These are phyloP conservation scores for Fusarium odoratissimum DNA, from an alignment of 2,329 filamentous ascomycete species.

Conservation along the genomic window DNA sequence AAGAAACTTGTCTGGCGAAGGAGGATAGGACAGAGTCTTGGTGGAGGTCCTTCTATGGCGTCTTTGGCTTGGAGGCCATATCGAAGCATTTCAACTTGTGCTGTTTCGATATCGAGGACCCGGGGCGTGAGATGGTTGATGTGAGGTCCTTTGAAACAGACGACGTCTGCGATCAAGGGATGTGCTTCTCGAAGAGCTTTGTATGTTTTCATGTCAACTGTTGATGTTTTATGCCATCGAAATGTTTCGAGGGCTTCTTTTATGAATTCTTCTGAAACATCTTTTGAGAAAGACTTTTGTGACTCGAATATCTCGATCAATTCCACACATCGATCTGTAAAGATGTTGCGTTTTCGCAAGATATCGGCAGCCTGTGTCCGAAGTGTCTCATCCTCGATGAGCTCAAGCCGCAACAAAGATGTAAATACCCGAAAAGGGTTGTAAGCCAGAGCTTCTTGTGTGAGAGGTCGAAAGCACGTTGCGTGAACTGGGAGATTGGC, in stretches of 20 bases:
- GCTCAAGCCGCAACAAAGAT: slow-evolving; percentile 54
- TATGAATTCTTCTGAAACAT: slow-evolving; percentile 54
- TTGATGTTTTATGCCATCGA: slow-evolving; percentile 58
- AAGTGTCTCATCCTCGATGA: slow-evolving; percentile 50
- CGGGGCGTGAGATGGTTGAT: slow-evolving; percentile 66
- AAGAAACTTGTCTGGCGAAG: slow-evolving; percentile 66
- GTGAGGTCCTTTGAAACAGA: slow-evolving; percentile 55
- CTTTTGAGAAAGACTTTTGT: slow-evolving; percentile 42
- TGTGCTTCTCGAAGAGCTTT: slow-evolving; percentile 55
- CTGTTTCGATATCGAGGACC: slow-evolving; percentile 60
- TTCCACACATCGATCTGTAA: slow-evolving; percentile 52
- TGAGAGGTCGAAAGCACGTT: slow-evolving; percentile 61
- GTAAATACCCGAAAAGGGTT: slow-evolving; percentile 55
- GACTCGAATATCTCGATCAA: slow-evolving; percentile 52
- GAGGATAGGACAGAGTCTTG: slow-evolving; percentile 57
- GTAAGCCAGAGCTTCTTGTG: slow-evolving; percentile 47
- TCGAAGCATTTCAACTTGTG: slow-evolving; percentile 56
- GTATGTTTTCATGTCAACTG: slow-evolving; percentile 56
- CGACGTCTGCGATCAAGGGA: slow-evolving; percentile 62
- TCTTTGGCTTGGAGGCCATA: slow-evolving; percentile 59
- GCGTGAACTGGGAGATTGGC: slow-evolving; percentile 63
- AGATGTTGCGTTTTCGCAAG: slow-evolving; percentile 55
- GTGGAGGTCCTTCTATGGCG: slow-evolving; percentile 63
- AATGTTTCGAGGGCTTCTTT: slow-evolving; percentile 59
- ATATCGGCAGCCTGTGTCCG: slow-evolving; percentile 49